Conservation (phyloP, 169 alveolate species). For the Ichthyophthirius multifiliis region DNA sequence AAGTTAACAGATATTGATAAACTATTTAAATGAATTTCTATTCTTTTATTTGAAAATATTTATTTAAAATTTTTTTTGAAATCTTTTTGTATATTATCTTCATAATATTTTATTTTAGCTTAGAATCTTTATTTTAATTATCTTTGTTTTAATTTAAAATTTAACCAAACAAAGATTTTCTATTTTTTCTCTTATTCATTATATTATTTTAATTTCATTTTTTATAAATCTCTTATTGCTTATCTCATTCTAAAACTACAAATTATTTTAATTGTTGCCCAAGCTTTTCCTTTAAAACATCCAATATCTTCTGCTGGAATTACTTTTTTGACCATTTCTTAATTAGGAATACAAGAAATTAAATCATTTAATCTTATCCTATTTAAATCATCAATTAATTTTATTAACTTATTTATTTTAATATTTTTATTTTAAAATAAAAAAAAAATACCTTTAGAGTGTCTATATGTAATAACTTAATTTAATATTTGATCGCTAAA, state of each 20-base stretch:
- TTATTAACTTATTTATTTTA: not conserved
- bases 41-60: constrained; percentile 44
- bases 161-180: constrained; percentile 45
- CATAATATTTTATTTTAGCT: constrained; percentile 47
- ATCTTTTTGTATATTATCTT: constrained; percentile 49
- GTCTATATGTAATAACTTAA: constrained; percentile 63
- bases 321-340: constrained; percentile 31
- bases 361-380: constrained; percentile 37
- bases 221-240: constrained; percentile 48
- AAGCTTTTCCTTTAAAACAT: constrained; percentile 56
- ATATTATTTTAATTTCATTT: constrained; percentile 41
- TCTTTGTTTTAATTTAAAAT: constrained; percentile 45
- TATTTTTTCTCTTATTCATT: constrained; percentile 55
- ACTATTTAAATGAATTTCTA: constrained; percentile 61
- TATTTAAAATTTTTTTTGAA: constrained; percentile 58
- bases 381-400: constrained; percentile 45
- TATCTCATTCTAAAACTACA: constrained; percentile 55
- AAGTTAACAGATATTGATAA: constrained; percentile 28
- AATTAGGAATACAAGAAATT: constrained; percentile 47
- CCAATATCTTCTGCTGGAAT: constrained; percentile 43
- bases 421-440: not conserved
- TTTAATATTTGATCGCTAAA: constrained; percentile 26
- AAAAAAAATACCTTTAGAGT: constrained; percentile 34
- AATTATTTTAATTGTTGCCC: constrained; percentile 56
- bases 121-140: constrained; percentile 34